Conservation (phyloP, 805 yeast genomes). For the Candida peoriensis region DNA sequence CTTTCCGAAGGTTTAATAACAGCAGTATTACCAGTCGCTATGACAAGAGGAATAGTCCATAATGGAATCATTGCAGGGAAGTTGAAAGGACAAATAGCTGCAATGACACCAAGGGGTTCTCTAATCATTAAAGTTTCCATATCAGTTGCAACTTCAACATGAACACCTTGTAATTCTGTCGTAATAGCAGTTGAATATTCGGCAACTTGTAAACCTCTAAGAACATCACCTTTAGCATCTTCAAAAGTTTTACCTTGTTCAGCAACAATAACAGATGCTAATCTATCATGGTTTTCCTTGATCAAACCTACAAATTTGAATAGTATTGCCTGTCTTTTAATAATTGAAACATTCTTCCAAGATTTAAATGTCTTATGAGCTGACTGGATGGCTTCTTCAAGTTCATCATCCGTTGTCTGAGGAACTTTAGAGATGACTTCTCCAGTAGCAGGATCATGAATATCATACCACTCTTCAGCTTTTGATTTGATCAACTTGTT, state of each 20-base stretch:
- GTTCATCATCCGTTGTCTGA: constrained; percentile 59
- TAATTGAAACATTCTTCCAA: constrained; percentile 32
- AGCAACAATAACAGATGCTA: constrained; percentile 59
- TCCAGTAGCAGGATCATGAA: constrained; percentile 72
- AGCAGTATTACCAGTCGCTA: constrained; percentile 69
- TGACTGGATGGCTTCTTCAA: constrained; percentile 56
- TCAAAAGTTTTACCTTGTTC: constrained; percentile 76
- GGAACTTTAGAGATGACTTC: constrained; percentile 62
- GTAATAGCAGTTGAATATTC: constrained; percentile 68
- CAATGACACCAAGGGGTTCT: constrained; percentile 70
- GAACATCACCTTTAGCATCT: constrained; percentile 72
- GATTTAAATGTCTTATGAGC: constrained; percentile 56
- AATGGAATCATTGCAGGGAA: constrained; percentile 78
- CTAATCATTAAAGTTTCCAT: constrained; percentile 74
- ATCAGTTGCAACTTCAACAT: constrained; percentile 63
- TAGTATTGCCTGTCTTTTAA: constrained; percentile 55
- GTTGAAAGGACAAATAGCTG: constrained; percentile 77
- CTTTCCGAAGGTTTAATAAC: constrained; percentile 67
- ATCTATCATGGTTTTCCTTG: constrained; percentile 59
- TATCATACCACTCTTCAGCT: constrained; percentile 54
- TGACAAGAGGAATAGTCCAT: constrained; percentile 50
- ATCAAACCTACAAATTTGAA: constrained; percentile 64
- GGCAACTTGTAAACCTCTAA: constrained; percentile 74
- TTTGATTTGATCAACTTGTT: constrained; percentile 41
- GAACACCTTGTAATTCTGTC: constrained; percentile 55